A percentile compares a stretch with the other conserved stretches of the same genome.
These are phyloP conservation scores for Fusarium poae DNA, from an alignment of 2,329 filamentous ascomycete genomes.

Conservation along the genomic window DNA sequence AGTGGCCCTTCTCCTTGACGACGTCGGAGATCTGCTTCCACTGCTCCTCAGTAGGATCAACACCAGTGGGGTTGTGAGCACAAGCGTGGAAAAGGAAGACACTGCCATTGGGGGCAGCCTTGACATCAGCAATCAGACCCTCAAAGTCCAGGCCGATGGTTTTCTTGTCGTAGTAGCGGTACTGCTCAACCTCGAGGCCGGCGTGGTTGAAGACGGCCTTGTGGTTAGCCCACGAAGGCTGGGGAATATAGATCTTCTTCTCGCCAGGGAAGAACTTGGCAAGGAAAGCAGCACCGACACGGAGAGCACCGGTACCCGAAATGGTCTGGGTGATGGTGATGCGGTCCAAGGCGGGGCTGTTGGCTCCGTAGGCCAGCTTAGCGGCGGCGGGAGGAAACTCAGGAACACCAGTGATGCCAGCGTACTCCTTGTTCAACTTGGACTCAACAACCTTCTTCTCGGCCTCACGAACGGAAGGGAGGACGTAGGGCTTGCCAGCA, in stretches of 20 bases:
- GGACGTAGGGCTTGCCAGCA: constrained; percentile 96
- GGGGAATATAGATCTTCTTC: constrained; percentile 98
- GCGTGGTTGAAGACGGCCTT: constrained; percentile 95
- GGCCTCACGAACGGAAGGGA: constrained; percentile 90
- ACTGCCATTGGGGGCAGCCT: constrained; percentile 86
- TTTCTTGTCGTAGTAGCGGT: constrained; percentile 99
- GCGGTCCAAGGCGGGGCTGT: constrained; percentile 81
- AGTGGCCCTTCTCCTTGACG: constrained; percentile 89
- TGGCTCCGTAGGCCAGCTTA: constrained; percentile 87
- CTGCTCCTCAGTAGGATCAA: constrained; percentile 92
- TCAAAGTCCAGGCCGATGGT: constrained; percentile 98
- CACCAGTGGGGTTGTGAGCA: constrained; percentile 97
- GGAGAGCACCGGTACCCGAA: constrained; percentile 95
- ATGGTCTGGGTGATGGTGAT: constrained; percentile 97
- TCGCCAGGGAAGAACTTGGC: constrained; percentile 88
- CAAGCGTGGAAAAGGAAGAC: constrained; percentile 96
- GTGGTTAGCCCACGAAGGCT: constrained; percentile 98
- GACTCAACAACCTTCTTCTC: constrained; percentile 86
- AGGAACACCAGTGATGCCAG: constrained; percentile 95
- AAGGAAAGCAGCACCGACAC: constrained; percentile 94
- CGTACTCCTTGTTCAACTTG: constrained; percentile 95
- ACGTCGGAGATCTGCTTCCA: constrained; percentile 91
- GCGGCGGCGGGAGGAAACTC: constrained; percentile 94
- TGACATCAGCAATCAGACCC: constrained; percentile 90
- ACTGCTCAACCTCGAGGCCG: constrained; percentile 90